Evolutionary conservation across 768 basidiomycete species (phyloP).

Genomic region (Xanthoconium purpureum): DNA sequence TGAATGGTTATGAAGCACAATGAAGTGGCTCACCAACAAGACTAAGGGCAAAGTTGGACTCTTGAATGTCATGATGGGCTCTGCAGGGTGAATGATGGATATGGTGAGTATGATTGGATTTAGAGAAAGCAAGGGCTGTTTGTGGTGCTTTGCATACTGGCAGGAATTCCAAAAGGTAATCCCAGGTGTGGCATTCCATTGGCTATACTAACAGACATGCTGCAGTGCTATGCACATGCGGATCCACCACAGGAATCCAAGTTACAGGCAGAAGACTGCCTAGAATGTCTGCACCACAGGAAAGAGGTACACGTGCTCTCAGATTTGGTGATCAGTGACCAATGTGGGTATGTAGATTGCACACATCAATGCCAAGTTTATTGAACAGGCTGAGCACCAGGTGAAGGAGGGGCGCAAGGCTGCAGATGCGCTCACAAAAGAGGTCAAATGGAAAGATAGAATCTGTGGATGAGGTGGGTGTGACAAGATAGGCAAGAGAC

Average conservation of each 20-base stretch:
- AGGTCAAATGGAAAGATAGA: conserved; percentile 18
- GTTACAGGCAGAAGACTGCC: conserved; percentile 75
- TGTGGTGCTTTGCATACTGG: conserved; percentile 90
- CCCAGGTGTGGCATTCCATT: background rate
- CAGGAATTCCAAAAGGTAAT: conserved; percentile 79
- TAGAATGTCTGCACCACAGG: conserved; percentile 86
- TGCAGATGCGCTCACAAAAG: conserved; percentile 68
- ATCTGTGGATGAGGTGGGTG: too few relatives aligned
- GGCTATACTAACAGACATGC: conserved; percentile 6
- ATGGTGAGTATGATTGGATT: too few relatives aligned
- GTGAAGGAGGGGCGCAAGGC: conserved; percentile 68
- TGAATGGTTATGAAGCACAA: too few relatives aligned
- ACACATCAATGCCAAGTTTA: conserved; percentile 62
- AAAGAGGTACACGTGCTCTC: conserved; percentile 64
- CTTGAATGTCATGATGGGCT: too few relatives aligned
- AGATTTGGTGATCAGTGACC: background rate
- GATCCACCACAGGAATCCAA: conserved; percentile 73
- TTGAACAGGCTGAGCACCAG: conserved; percentile 60
- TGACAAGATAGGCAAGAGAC: too few relatives aligned
- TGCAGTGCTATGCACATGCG: conserved; percentile 80
- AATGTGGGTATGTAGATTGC: conserved; percentile 42
- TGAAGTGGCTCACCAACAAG: too few relatives aligned
- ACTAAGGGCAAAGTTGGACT: too few relatives aligned
- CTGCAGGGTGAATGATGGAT: too few relatives aligned
- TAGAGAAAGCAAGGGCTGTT: conserved; percentile 44